A percentile compares a stretch with the other conserved stretches of the same genome.
Evolutionary conservation across 208 protist species (phyloP).

Genomic region (Porcisia deanei): DNA sequence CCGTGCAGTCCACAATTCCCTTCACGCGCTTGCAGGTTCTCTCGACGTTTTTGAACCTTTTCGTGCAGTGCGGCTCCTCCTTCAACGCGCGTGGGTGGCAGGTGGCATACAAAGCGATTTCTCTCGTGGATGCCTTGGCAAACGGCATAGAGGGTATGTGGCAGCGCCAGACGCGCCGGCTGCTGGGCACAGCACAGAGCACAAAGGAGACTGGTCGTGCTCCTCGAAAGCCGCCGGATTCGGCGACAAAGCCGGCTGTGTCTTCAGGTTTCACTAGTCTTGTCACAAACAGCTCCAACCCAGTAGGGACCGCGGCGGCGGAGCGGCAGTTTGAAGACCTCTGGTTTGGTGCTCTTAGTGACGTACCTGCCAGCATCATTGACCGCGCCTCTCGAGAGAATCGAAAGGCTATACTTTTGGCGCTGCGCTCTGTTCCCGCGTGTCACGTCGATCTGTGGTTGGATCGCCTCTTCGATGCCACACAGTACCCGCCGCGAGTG

Average conservation of each 20-base stretch:
- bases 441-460: slow-evolving; percentile 76
- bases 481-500: slow-evolving; percentile 58
- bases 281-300: neutral
- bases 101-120: slow-evolving; percentile 68
- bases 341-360: slow-evolving; percentile 72
- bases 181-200: slow-evolving; percentile 4
- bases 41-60: slow-evolving; percentile 64
- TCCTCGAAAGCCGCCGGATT: neutral
- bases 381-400: slow-evolving; percentile 33
- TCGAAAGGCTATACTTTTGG: slow-evolving; percentile 47
- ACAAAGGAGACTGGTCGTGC: slow-evolving; percentile 16
- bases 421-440: slow-evolving; percentile 39
- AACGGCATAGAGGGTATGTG: slow-evolving; percentile 84
- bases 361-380: slow-evolving; percentile 52
- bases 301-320: neutral
- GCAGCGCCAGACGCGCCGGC: slow-evolving; percentile 40
- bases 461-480: slow-evolving; percentile 81
- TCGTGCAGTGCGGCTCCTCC: slow-evolving; percentile 55
- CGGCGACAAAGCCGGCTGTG: neutral
- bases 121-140: slow-evolving; percentile 72
- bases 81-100: slow-evolving; percentile 69
- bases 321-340: slow-evolving; percentile 40
- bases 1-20: slow-evolving; percentile 42
- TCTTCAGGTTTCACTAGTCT: neutral
- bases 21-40: slow-evolving; percentile 66